Evolutionary conservation across 164 flowering plant genomes (phyloP).

Genomic region (Tetracentron sinense): DNA sequence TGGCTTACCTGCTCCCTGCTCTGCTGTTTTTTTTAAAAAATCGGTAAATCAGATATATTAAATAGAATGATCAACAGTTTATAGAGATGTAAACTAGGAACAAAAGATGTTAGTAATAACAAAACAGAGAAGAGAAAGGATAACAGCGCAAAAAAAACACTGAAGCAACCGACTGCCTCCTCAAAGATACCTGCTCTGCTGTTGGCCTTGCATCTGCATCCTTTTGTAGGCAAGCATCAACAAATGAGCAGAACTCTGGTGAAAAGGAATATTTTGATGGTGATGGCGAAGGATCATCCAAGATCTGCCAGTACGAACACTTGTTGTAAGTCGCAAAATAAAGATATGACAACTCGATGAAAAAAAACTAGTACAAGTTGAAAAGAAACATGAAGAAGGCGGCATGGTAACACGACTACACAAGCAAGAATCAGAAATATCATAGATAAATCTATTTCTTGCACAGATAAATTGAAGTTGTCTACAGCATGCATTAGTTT

Average conservation of each 20-base stretch:
- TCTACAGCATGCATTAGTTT: not conserved
- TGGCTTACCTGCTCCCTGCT: slow-evolving; percentile 65
- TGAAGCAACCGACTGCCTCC: too few relatives aligned
- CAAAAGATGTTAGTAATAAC: too few relatives aligned
- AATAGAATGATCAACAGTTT: too few relatives aligned
- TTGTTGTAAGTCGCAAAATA: slow-evolving; percentile 9
- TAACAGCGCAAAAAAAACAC: too few relatives aligned
- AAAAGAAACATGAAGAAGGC: not conserved
- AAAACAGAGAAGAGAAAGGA: too few relatives aligned
- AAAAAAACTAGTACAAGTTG: not conserved
- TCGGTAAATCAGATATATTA: too few relatives aligned
- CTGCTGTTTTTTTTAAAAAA: too few relatives aligned
- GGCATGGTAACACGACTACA: not conserved
- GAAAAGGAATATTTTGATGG: slow-evolving; percentile 66
- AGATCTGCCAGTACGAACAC: slow-evolving; percentile 46
- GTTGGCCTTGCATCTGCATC: slow-evolving; percentile 90
- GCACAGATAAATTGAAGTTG: too few relatives aligned
- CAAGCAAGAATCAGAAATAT: not conserved
- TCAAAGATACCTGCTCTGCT: too few relatives aligned
- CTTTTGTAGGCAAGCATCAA: slow-evolving; percentile 87
- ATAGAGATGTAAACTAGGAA: too few relatives aligned
- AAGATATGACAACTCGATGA: not conserved
- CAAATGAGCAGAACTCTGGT: slow-evolving; percentile 84
- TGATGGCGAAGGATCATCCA: slow-evolving; percentile 97
- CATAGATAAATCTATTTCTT: too few relatives aligned